A percentile compares a stretch with the other conserved stretches of the same genome.
phyloP scores from a whole-genome alignment of 208 protist species.

The Trichomonas tenax region DNA sequence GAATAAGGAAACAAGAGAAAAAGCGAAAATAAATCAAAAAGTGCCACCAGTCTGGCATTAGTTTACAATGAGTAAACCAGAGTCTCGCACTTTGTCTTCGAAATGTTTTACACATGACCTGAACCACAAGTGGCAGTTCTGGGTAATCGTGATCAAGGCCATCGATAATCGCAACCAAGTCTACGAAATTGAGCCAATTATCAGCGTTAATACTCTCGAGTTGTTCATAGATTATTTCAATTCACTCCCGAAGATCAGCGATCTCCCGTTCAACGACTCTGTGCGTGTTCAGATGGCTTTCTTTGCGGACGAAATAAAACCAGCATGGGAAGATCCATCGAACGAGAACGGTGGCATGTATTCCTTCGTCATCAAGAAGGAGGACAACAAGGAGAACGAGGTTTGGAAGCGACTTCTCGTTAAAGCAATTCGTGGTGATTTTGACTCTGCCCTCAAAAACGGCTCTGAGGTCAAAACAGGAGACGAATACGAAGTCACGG shows the following conservation, averaged over 20 bases:
- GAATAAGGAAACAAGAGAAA: too few species aligned
- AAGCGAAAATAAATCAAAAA: too few species aligned
- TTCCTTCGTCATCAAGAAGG: background rate
- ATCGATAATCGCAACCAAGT: background rate
- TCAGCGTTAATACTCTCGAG: background rate
- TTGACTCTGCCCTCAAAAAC: background rate
- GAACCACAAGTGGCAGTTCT: background rate
- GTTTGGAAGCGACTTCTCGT: background rate
- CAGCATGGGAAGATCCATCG: conserved; percentile 6
- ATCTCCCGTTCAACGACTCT: background rate
- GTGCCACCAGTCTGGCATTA: too few species aligned
- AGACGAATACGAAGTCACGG: background rate
- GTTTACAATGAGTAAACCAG: background rate
- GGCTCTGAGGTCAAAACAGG: background rate
- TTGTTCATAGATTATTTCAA: background rate
- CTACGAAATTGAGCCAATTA: conserved; percentile 2
- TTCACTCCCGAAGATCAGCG: background rate
- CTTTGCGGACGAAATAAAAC: background rate
- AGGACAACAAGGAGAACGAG: background rate
- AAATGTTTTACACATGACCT: background rate
- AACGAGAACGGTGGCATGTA: background rate
- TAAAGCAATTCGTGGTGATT: background rate
- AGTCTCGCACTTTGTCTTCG: background rate
- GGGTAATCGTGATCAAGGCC: background rate
- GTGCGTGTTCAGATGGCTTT: background rate